Conservation (phyloP, 306 rosid genomes). For the Lotus japonicus region DNA sequence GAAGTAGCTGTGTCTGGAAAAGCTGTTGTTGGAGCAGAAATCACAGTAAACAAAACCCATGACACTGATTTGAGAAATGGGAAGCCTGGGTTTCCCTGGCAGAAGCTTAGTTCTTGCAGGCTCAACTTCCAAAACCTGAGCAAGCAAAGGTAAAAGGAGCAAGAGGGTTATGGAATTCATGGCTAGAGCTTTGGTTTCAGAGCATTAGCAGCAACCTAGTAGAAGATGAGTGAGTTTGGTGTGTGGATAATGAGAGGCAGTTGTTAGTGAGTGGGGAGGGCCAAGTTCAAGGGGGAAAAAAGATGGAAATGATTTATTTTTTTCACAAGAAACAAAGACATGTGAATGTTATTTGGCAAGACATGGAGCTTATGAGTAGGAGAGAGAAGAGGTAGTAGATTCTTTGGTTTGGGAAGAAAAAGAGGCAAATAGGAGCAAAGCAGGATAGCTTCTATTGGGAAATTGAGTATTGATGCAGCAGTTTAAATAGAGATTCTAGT, state of each 20-base stretch:
- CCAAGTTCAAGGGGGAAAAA: conserved; percentile 34
- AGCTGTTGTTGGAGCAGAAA: conserved; percentile 86
- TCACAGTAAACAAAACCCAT: conserved; percentile 98
- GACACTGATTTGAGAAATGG: conserved; percentile 67
- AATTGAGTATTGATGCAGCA: not conserved
- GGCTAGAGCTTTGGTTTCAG: conserved; percentile 28
- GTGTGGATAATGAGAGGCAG: conserved; percentile 43
- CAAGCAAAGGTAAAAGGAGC: conserved; percentile 40
- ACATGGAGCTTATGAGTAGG: conserved; percentile 52
- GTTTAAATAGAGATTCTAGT: conserved; percentile 20
- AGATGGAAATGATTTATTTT: conserved; percentile 30
- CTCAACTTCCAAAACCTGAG: conserved; percentile 45
- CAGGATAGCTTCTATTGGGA: conserved; percentile 6
- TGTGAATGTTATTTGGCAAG: conserved; percentile 82
- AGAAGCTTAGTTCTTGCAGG: conserved; percentile 34
- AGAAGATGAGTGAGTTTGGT: conserved; percentile 29
- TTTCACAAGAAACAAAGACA: conserved; percentile 67
- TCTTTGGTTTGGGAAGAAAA: conserved; percentile 8
- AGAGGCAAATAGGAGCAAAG: conserved; percentile 5
- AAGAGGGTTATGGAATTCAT: conserved; percentile 43
- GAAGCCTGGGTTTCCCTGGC: conserved; percentile 19
- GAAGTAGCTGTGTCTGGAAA: conserved; percentile 82
- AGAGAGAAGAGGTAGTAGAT: conserved; percentile 47
- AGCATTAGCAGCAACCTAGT: conserved; percentile 27
- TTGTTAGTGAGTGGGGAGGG: conserved; percentile 34